These are phyloP conservation scores for Xylariaceae sp. DNA, from an alignment of 2,329 filamentous ascomycete species.

Conservation along the genomic window DNA sequence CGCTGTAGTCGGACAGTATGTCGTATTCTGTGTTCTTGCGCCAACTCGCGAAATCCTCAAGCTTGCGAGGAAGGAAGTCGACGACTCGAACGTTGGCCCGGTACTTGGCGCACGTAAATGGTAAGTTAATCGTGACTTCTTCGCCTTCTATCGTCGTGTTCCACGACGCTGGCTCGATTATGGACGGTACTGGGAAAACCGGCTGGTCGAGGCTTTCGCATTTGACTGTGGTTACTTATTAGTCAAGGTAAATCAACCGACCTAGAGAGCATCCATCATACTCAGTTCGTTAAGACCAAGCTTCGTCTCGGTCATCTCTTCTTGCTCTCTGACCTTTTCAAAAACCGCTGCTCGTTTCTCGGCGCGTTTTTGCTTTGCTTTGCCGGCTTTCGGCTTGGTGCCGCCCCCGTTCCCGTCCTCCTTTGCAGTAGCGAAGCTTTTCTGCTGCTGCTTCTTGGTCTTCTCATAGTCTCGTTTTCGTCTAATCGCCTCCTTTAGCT, in stretches of 20 bases:
- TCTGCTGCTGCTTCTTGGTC: slow-evolving; percentile 31
- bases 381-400: slow-evolving; percentile 30
- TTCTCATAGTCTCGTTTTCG: slow-evolving; percentile 69
- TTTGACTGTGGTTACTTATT: slow-evolving; percentile 43
- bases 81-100: slow-evolving; percentile 73
- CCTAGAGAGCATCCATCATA: not conserved
- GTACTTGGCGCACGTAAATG: slow-evolving; percentile 76
- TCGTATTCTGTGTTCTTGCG: slow-evolving; percentile 51
- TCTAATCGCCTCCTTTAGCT: slow-evolving; percentile 59
- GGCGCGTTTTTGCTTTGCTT: slow-evolving; percentile 32
- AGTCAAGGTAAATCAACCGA: slow-evolving; percentile 5
- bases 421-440: slow-evolving; percentile 19
- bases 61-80: slow-evolving; percentile 72
- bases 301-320: slow-evolving; percentile 33
- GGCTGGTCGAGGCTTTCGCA: slow-evolving; percentile 48
- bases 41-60: slow-evolving; percentile 70
- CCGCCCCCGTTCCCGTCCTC: slow-evolving; percentile 9
- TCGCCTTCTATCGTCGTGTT: slow-evolving; percentile 47
- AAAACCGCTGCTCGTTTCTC: slow-evolving; percentile 31
- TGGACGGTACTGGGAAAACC: slow-evolving; percentile 40
- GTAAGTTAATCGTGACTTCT: slow-evolving; percentile 50
- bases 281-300: slow-evolving; percentile 40
- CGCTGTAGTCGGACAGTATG: slow-evolving; percentile 49
- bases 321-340: slow-evolving; percentile 32
- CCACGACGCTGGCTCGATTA: slow-evolving; percentile 45